Evolutionary conservation across 2,329 filamentous ascomycete genomes (phyloP), one percentile per base, ranked within the genome.

Genomic region (Hawksworthiomyces lignivorus): DNA sequence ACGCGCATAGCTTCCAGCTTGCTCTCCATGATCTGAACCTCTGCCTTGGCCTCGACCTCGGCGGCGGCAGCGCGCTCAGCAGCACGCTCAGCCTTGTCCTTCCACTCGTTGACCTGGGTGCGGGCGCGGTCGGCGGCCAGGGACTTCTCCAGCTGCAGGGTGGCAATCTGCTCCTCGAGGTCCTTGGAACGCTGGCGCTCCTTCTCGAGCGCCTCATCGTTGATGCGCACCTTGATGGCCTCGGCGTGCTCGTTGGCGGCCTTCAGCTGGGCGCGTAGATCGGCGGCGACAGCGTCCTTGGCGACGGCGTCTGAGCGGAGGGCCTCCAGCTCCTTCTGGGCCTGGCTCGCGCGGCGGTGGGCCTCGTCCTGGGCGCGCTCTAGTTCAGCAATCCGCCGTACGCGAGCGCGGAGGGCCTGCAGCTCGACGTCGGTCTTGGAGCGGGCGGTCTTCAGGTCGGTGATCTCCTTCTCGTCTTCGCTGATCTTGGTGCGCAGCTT

Each of bases 1-100:
- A 81, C 77, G 42, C 92, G 82, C 64, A 96, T 80, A 8, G 84
- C 78, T 62, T 98, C 92, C 42, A 98, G 72, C 60, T 94, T 94
- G 52, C 84, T 82, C 64, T 98, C 94, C 49, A 95, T 72, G 14
- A 82, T 75, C 60, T 83, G 68, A 8, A 77, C 61, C 62, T 97
- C 90, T n/a, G 75, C 74, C 54, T 85, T 84, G 53, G 94, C 69
- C 56, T 96, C 90, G 6, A 82, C 63, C 59, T 95, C 86, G 7
- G 77, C 65, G 10, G 77, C 69, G 11, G 76, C 75, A 17, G 80
- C 72, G 21, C 78, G 80, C 59, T 94, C 86, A 39, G 77, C 74
- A 40, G 87, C 82, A 43, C 81, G 76, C 34, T 84, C 79, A 7
- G 84, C 69, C 57, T 84, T 85, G 48, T 87, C 84, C 46, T 77